phyloP scores from a whole-genome alignment of 805 yeast genomes.

The Starmerella vitae region DNA sequence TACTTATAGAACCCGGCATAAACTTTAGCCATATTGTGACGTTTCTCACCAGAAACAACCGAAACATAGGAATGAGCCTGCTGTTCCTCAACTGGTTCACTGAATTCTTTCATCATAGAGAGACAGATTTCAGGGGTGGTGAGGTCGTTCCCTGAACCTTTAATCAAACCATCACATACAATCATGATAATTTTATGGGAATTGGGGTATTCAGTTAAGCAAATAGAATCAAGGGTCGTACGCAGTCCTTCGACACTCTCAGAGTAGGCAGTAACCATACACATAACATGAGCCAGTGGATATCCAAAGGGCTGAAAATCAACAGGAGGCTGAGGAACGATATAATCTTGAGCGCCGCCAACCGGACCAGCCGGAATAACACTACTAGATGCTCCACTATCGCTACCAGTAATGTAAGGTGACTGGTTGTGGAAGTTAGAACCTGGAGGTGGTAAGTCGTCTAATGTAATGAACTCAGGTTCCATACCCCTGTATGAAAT shows the following conservation, averaged over 20 bases:
- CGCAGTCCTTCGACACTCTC: constrained; percentile 81
- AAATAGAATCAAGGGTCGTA: constrained; percentile 78
- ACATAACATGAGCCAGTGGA: constrained; percentile 62
- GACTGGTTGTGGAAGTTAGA: constrained; percentile 6
- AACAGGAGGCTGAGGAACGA: constrained; percentile 82
- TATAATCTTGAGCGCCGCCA: constrained; percentile 38
- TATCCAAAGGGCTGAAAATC: constrained; percentile 75
- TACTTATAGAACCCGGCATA: constrained; percentile 90
- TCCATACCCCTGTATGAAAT: constrained; percentile 23
- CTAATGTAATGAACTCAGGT: constrained; percentile 12
- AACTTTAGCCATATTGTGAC: constrained; percentile 96
- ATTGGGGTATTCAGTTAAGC: constrained; percentile 92
- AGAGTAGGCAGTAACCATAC: constrained; percentile 84
- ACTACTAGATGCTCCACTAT: constrained; percentile 1
- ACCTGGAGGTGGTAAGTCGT: constrained; percentile 15
- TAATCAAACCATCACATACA: constrained; percentile 86
- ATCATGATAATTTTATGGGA: constrained; percentile 79
- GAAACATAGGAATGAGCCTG: constrained; percentile 81
- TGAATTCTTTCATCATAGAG: constrained; percentile 72
- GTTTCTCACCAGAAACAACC: constrained; percentile 83
- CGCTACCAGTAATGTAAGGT: constrained; percentile 5
- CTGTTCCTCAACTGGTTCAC: constrained; percentile 59
- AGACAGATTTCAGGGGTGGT: constrained; percentile 85
- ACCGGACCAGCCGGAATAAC: constrained; percentile 20
- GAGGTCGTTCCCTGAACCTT: constrained; percentile 81